Evolutionary conservation across 2,329 filamentous ascomycete species (phyloP), one percentile per base, ranked within the genome.

Genomic region (Ceratocystis huliohia): DNA sequence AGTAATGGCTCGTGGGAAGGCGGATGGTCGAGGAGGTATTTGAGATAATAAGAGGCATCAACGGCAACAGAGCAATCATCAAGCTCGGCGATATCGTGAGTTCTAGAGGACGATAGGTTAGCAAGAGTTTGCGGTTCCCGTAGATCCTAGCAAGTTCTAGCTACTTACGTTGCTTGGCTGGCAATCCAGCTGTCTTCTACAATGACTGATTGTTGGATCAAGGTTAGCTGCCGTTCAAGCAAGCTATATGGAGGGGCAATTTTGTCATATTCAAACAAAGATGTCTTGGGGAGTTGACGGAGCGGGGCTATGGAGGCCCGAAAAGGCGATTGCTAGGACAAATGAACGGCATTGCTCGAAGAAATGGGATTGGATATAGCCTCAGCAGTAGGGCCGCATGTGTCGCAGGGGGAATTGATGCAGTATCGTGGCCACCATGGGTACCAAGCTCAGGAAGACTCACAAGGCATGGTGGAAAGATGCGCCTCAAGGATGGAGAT

Each of bases 31-130:
- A 96, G 84, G 70, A 96, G 83, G 68, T 86, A 85, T 74, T 88
- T 83, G 70, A 99, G 84, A 75, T 94, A 97, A 76, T 95, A 88
- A 65, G 89, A 88, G 66, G 93, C 94, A 79, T 96, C 92, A 72
- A 97, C 86, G 70, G 87, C 92, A 72, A 96, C 83, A 65, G 87
- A 83, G 68, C 84, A 84, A 74, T 87, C 87, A 73, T 88, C 84
- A 71, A 96, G 81, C 69, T 89, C 84, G 68, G 86, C 81, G 70
- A 95, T 76, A 68, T 85, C 80, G 71, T 85, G 82, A 62, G 80
- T 82, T 73, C 82, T 84, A 70, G 44, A 65, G 17, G 44, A 50
- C 17, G 33, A 6, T n/a, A 15, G 13, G 48, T 22, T 48, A 48
- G 46, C 2, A 20, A 41, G 37, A 15, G 15, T 41, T 41, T 41